Conservation (phyloP, 2,329 filamentous ascomycete species). For the Sporothrix inflata region DNA sequence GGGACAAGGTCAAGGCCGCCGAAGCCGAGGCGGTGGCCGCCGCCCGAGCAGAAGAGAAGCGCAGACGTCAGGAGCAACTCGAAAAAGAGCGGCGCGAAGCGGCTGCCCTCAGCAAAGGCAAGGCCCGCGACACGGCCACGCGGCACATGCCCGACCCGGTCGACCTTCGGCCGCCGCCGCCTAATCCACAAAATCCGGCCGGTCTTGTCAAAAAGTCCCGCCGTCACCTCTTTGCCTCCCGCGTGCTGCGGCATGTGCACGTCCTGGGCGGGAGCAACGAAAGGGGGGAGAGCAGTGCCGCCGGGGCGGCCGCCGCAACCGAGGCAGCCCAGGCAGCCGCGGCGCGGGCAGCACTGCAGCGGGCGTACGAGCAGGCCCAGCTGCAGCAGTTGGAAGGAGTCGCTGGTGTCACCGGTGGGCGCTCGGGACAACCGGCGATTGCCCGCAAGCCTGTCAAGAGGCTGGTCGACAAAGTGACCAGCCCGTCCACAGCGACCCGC, state of each 20-base stretch:
- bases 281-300: conserved; percentile 45
- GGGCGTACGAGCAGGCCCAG: conserved; percentile 2
- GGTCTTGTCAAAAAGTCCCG: conserved; percentile 41
- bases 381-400: neutral
- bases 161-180: neutral
- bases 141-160: neutral
- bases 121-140: conserved; percentile 15
- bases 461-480: neutral
- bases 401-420: too few relatives aligned
- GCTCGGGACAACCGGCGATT: neutral
- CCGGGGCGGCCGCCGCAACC: conserved; percentile 32
- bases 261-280: conserved; percentile 27
- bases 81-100: conserved; percentile 19
- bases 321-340: conserved; percentile 29
- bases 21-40: conserved; percentile 37
- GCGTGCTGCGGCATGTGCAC: conserved; percentile 44
- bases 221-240: conserved; percentile 41
- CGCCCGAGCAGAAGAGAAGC: conserved; percentile 33
- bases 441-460: neutral
- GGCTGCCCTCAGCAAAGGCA: conserved; percentile 1
- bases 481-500: neutral
- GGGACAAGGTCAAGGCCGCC: conserved; percentile 29
- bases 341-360: conserved; percentile 24
- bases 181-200: neutral
- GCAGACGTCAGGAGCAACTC: conserved; percentile 34